Evolutionary conservation across 768 basidiomycete species (phyloP), one percentile per base, ranked within the genome.

Genomic region (Russula virescens): DNA sequence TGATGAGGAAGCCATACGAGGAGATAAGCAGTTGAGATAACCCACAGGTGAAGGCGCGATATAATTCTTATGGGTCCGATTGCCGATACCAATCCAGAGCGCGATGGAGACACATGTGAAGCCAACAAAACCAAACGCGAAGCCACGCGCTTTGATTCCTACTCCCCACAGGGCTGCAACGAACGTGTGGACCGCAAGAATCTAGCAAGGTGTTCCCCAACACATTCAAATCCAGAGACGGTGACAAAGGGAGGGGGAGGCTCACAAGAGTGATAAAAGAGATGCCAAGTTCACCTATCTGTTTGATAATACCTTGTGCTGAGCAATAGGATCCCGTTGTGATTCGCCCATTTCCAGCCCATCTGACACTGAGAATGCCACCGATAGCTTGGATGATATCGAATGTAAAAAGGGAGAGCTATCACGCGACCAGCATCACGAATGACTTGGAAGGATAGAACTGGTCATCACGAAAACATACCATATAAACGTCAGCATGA

Each of bases 401-500:
- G 2, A 74, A 71, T 3, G 35, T 11, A 25, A 72, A 68, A 18
- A 72, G 61, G 21, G 68, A 66, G 5, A 72, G 55, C 70, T 71
- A 38, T 35, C 19, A 35, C 16, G 72, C 21, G 73, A 54, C 1
- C 70, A 71, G 14, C 14, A 25, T 49, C 28, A 63, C 40, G n/a
- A n/a, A 25, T 34, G 11, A 34, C 11, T 43, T 4, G 23, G 13
- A n/a, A n/a, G 48, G 50, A 8, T 31, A 31, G 31, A 8, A 38
- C 26, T 1, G 18, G 19, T 4, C 13, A 21, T 28, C 23, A 6
- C 8, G 6, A 47, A 38, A 23, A 57, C 68, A 49, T 43, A 77
- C 78, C 73, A 79, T 76, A 48, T 79, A 73, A 5, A 77, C 68
- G 64, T 80, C 78, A 55, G 75, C 71, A 3, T 77, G 77, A 46